Base-by-base conservation (phyloP, 441 rosid species). In the Viola pubescens region DNA sequence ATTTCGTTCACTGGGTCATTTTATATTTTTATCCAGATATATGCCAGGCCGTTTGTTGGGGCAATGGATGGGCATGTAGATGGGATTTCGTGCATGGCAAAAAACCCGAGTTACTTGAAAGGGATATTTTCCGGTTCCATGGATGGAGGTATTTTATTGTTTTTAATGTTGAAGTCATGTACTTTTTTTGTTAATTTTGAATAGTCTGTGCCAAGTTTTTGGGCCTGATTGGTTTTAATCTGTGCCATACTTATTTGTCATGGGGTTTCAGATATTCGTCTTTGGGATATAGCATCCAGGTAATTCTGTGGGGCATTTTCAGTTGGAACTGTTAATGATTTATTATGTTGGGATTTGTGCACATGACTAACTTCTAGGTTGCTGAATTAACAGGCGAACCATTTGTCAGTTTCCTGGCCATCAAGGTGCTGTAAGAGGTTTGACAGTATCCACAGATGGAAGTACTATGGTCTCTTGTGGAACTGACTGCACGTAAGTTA, bases 61-160 rank as follows among this genome's bases (percentile, higher is more conserved):
- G 99, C 97, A 56, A 86, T 94, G 99, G 99, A 94, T 56, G 97
- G 88, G 2, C 99, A 94, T 73, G 60, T 77, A 3, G 97, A 94
- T 80, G 85, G 88, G 5, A 52, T 94, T 56, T 86, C 92, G 0
- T 94, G 91, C 75, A 86, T 94, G 97, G 97, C 99, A 0, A 94
- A 94, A 81, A 90, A 94, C 64, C 97, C 94, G 0, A 90, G 77
- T 80, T 75, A 83, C 75, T 68, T 94, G 63, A 94, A 94, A 67
- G 94, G 87, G 9, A 74, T 94, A 34, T 88, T 94, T 79, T 94
- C 97, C 5, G 99, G 84, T 67, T 88, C 99, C 9, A 81, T 85
- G 86, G 99, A 90, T 76, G 99, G 96, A 88, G 97, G 99, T 88
- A 72, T 26, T 34, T 40, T 54, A 6, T 48, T 52, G 11, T 6